Evolutionary conservation across 2,329 filamentous ascomycete species (phyloP).

Genomic region (Talaromyces atroroseus): DNA sequence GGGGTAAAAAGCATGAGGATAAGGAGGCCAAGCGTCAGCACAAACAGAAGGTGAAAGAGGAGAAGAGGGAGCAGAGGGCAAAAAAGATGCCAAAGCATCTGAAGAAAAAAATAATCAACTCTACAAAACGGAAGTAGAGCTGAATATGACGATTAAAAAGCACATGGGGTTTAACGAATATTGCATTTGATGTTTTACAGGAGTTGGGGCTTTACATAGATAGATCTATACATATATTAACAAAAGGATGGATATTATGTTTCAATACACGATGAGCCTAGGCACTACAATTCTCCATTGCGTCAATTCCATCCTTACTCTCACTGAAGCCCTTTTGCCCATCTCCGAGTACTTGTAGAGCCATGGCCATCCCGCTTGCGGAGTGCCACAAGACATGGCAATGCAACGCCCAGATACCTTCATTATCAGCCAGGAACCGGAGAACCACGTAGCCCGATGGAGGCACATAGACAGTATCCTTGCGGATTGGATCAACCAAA

Average conservation of each 20-base stretch:
- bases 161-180: background rate
- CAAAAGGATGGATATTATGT: background rate
- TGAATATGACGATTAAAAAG: background rate
- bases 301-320: background rate
- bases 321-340: background rate
- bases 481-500: slow-evolving; percentile 8
- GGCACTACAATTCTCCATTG: background rate
- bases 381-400: slow-evolving; percentile 50
- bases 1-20: slow-evolving; percentile 82
- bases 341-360: slow-evolving; percentile 27
- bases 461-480: slow-evolving; percentile 52
- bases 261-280: background rate
- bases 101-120: slow-evolving; percentile 78
- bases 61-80: slow-evolving; percentile 86
- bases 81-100: slow-evolving; percentile 94
- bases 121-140: slow-evolving; percentile 32
- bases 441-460: slow-evolving; percentile 52
- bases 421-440: slow-evolving; percentile 51
- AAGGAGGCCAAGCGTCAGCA: slow-evolving; percentile 86
- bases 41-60: slow-evolving; percentile 88
- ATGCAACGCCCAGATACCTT: slow-evolving; percentile 46
- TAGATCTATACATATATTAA: background rate
- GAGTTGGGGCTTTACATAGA: background rate
- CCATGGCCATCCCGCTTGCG: slow-evolving; percentile 41
- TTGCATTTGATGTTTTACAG: slow-evolving; percentile 1